These are phyloP conservation scores for Cyclotella sp. DNA, from an alignment of 108 stramenopile species.

Conservation along the genomic window DNA sequence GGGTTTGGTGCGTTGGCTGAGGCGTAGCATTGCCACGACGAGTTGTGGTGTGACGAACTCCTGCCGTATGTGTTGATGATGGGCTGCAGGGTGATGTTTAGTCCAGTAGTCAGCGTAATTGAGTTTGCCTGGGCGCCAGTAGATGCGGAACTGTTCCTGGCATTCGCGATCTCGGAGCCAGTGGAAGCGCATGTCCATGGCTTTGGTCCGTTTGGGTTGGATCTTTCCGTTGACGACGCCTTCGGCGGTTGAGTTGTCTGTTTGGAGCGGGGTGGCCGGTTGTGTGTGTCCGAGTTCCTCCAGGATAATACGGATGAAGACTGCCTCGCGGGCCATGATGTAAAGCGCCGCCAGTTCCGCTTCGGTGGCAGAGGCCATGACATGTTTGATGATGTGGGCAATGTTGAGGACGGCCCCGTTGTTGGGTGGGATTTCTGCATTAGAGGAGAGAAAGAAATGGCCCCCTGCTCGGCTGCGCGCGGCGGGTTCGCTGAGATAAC, in stretches of 20 bases:
- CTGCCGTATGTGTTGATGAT: not conserved
- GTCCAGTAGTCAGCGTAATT: not conserved
- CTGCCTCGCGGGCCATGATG: not conserved
- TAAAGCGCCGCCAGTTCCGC: not conserved
- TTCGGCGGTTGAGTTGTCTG: conserved; percentile 9
- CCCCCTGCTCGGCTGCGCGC: conserved; percentile 7
- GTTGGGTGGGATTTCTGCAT: conserved; percentile 3
- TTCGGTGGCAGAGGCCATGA: conserved; percentile 1
- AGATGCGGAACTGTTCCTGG: not conserved
- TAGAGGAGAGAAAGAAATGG: not conserved
- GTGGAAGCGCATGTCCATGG: not conserved
- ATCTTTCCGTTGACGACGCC: conserved; percentile 1
- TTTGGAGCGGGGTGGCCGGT: conserved; percentile 8
- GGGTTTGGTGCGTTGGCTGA: no score
- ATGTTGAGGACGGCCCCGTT: not conserved
- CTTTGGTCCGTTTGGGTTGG: not conserved
- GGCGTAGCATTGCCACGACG: no score
- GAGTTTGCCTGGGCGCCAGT: not conserved
- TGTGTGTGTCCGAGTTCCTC: conserved; percentile 2
- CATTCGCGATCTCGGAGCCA: not conserved
- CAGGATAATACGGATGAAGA: not conserved
- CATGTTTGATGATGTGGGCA: not conserved
- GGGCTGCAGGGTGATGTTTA: not conserved
- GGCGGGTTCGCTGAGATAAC: not conserved
- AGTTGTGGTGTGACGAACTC: not conserved